phyloP scores from a whole-genome alignment of 768 basidiomycete species.

The Mycena alexandri region DNA sequence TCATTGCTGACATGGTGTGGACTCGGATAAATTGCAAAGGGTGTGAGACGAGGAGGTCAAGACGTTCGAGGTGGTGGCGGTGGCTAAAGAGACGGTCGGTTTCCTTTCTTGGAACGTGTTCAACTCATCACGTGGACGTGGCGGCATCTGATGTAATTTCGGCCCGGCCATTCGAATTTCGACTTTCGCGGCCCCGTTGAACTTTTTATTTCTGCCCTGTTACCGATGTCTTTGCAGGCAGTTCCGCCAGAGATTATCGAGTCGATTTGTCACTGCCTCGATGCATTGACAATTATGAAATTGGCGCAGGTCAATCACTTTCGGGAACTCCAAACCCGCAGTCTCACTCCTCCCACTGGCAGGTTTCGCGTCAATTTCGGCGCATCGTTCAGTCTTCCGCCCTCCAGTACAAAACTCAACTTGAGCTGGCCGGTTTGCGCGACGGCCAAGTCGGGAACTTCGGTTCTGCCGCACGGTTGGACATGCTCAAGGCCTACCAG shows the following conservation, averaged over 20 bases:
- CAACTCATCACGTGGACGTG: constrained; percentile 15
- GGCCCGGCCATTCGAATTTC: too few relatives aligned
- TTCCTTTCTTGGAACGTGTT: neutral
- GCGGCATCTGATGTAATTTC: neutral
- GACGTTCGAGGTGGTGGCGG: constrained; percentile 6
- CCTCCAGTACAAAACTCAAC: constrained; percentile 47
- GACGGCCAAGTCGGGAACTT: constrained; percentile 39
- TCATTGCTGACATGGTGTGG: constrained; percentile 63
- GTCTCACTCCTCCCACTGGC: neutral
- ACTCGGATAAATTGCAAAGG: constrained; percentile 23
- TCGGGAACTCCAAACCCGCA: neutral
- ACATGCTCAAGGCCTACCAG: constrained; percentile 44
- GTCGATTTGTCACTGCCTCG: constrained; percentile 44
- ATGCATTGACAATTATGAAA: constrained; percentile 43
- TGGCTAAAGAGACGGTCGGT: too few relatives aligned
- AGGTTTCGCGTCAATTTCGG: constrained; percentile 49
- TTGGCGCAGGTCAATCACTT: constrained; percentile 41
- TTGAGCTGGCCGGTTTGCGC: constrained; percentile 45
- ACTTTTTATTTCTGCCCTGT: too few relatives aligned
- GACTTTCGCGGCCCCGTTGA: too few relatives aligned
- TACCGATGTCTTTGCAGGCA: constrained; percentile 9
- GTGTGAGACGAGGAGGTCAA: neutral
- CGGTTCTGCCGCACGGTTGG: constrained; percentile 41
- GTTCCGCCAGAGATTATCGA: constrained; percentile 49
- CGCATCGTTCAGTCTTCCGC: constrained; percentile 42